These are phyloP conservation scores for Neolentinus lepideus DNA, from an alignment of 1,284 basidiomycete species.

Conservation along the genomic window DNA sequence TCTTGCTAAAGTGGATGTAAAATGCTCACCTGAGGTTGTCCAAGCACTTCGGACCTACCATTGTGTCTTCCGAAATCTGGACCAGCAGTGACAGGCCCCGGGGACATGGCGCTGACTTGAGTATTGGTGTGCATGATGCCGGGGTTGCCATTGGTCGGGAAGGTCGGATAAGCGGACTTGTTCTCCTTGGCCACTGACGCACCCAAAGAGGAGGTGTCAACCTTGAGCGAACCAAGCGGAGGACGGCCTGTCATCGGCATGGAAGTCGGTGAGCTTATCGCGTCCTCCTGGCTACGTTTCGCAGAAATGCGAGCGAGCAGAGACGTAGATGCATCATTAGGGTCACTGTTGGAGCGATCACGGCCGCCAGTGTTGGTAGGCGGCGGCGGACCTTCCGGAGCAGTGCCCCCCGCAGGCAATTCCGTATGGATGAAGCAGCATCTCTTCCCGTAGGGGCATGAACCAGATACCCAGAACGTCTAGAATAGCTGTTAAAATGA, in stretches of 20 bases:
- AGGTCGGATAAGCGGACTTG: conserved; percentile 76
- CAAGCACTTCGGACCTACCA: conserved; percentile 62
- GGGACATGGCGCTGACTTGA: conserved; percentile 54
- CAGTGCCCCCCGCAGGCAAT: conserved; percentile 53
- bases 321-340: conserved; percentile 62
- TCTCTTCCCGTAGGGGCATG: conserved; percentile 84
- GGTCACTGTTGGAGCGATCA: conserved; percentile 72
- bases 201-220: conserved; percentile 65
- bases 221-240: conserved; percentile 56
- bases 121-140: conserved; percentile 61
- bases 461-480: conserved; percentile 89
- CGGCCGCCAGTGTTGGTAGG: conserved; percentile 48
- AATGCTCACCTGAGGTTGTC: conserved; percentile 52
- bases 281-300: conserved; percentile 47
- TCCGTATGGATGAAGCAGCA: conserved; percentile 90
- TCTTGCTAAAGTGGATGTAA: conserved; percentile 8
- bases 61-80: conserved; percentile 73
- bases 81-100: conserved; percentile 72
- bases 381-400: conserved; percentile 39
- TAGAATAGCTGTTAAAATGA: conserved; percentile 19
- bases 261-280: conserved; percentile 21
- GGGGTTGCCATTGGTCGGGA: conserved; percentile 45
- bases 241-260: conserved; percentile 36
- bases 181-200: conserved; percentile 58
- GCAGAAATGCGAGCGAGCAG: conserved; percentile 67